Evolutionary conservation across 495 filamentous ascomycete species (phyloP).

Genomic region (Trichoderma parareesei): DNA sequence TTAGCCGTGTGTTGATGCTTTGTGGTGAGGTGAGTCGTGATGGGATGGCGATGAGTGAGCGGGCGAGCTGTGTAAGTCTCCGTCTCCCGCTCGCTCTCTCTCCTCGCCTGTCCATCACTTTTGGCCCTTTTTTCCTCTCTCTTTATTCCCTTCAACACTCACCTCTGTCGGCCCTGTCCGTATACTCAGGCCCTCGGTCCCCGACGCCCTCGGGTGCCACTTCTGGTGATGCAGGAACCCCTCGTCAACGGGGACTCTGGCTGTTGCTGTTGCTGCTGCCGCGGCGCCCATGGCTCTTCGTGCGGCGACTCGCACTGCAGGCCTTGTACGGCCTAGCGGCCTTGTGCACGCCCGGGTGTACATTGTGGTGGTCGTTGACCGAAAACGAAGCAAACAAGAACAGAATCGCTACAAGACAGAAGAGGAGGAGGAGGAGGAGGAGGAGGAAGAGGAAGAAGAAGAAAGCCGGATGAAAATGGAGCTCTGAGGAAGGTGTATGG

Average conservation of each 20-base stretch:
- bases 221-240: not conserved
- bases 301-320: not conserved
- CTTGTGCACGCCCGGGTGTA: not conserved
- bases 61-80: not conserved
- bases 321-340: not conserved
- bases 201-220: not conserved
- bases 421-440: too few species aligned
- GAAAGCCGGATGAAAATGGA: too few species aligned
- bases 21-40: not conserved
- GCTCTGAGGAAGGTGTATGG: too few species aligned
- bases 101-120: not conserved
- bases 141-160: constrained; percentile 13
- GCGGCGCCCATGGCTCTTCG: not conserved
- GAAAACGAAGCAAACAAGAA: not conserved
- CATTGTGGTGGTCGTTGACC: not conserved
- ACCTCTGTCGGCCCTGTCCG: constrained; percentile 23
- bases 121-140: not conserved
- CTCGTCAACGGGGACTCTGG: not conserved
- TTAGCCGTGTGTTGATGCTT: not conserved
- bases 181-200: constrained; percentile 19
- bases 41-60: not conserved
- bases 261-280: not conserved
- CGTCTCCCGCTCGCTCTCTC: not conserved
- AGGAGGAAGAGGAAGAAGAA: too few species aligned
- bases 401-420: too few species aligned